Evolutionary conservation across 208 protist species (phyloP), one percentile per base, ranked within the genome.

Genomic region (Leishmania aethiopica): DNA sequence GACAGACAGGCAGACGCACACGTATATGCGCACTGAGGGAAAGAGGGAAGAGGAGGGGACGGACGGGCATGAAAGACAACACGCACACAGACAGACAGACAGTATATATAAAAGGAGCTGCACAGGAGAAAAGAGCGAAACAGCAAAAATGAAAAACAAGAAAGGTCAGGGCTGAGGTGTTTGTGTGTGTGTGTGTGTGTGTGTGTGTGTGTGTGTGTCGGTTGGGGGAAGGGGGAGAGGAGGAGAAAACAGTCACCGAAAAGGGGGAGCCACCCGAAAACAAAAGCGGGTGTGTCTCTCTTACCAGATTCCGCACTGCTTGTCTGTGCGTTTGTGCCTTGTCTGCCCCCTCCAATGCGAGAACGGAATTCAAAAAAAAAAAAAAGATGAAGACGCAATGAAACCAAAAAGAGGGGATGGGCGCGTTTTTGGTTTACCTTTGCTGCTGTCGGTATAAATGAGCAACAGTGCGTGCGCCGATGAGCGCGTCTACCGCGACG

Each of bases 141-240:
- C 59, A 76, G 64, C 32, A 22, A 75, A 51, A 70, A 62, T 42
- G 19, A 66, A 80, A 67, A 81, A 60, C 35, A 57, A 77, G 74
- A 62, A 45, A 66, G 49, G 0, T 11, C 13, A n/a, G 42, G 6
- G 19, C 4, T 8, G 69, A 32, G 42, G 6, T 1, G 22, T 0
- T 4, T 32, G 37, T 25, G 19, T 22, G 62, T 15, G 35, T 22
- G 32, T n/a, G n/a, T 32, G 37, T 22, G 19, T 40, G 62, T 15
- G 37, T 25, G 35, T 42, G 5, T 5, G 25, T 0, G 1, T 35
- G 40, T 25, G 22, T 40, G 64, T 17, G 37, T 25, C 42, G 42
- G 35, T 19, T 22, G 35, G 13, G n/a, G 64, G 35, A 35, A 3
- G 64, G 28, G 11, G 35, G 32, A 7, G 13, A 6, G 64, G 35